Evolutionary conservation across 2,329 filamentous ascomycete species (phyloP), one percentile per base, ranked within the genome.

Genomic region (Onygena corvina): DNA sequence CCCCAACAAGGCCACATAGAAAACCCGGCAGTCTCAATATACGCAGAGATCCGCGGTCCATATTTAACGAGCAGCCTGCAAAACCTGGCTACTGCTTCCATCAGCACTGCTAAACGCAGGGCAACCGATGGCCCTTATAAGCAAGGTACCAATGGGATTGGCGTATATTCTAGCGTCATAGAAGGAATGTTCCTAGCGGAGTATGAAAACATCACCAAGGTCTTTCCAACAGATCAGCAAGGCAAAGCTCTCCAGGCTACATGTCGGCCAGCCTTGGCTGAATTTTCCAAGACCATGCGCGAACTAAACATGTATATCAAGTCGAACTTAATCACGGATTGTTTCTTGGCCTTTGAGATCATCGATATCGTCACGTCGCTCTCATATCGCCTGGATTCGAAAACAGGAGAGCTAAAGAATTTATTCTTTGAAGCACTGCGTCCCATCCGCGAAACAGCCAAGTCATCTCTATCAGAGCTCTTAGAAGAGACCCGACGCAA

Each of bases 261-360:
- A 1, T 92, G 86, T 62, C 82, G 87, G 59, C 73, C 77, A 29
- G 77, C 89, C 9, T 73, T 98, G 52, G 76, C 80, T 5, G 88
- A 94, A 59, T 84, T 96, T 57, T 81, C 84, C 4, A 81, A 86
- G 57, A 95, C 92, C 0, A 67, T 96, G 48, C 80, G 85, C 23
- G 90, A 96, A 60, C 74, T 98, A 27, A 95, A 96, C 64, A 76
- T 79, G 46, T 89, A 95, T 60, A 88, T 96, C 66, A 88, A 89
- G 62, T 72, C 77, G 34, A 89, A 95, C 61, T 71, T 95, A 33
- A 78, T 81, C 56, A 94, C 87, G 0, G 92, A 98, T 64, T 96
- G 90, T 66, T 96, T 86, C 64, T 76, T 98, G 45, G 88, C 88
- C 5, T 98, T 94, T 64, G 92, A 98, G 63, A 86, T 96, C 27